These are phyloP conservation scores for Beauveria sp. DNA, from an alignment of 2,329 filamentous ascomycete genomes.

Conservation along the genomic window DNA sequence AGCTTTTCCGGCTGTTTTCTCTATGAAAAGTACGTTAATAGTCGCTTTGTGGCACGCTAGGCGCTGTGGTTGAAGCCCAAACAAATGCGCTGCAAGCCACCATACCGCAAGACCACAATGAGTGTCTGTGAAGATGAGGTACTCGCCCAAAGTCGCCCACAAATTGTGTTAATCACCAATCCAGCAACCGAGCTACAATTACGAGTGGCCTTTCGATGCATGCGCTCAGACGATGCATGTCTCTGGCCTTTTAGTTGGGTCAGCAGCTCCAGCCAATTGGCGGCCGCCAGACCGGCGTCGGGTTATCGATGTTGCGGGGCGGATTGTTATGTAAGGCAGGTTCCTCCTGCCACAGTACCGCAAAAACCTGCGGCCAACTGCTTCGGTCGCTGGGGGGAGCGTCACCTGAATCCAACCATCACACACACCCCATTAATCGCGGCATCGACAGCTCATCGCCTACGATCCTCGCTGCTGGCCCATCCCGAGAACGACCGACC, in stretches of 20 bases:
- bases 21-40: no score
- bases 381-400: conserved; percentile 29
- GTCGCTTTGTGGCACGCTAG: no score
- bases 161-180: background rate
- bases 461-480: conserved; percentile 1
- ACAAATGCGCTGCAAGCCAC: no score
- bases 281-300: background rate
- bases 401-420: conserved; percentile 27
- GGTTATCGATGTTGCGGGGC: conserved; percentile 14
- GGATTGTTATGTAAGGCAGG: conserved; percentile 24
- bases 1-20: background rate
- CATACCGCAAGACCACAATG: no score
- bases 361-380: conserved; percentile 37
- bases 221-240: background rate
- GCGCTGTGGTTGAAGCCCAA: no score
- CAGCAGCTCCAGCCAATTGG: background rate
- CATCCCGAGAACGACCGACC: conserved; percentile 9
- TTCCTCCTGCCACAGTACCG: conserved; percentile 24
- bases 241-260: background rate
- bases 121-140: no score
- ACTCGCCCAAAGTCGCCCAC: background rate
- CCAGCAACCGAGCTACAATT: background rate
- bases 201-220: background rate
- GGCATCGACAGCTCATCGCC: conserved; percentile 15
- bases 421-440: conserved; percentile 11